Conservation (phyloP, 2,329 filamentous ascomycete species). For the Aspergillus neoniger region DNA sequence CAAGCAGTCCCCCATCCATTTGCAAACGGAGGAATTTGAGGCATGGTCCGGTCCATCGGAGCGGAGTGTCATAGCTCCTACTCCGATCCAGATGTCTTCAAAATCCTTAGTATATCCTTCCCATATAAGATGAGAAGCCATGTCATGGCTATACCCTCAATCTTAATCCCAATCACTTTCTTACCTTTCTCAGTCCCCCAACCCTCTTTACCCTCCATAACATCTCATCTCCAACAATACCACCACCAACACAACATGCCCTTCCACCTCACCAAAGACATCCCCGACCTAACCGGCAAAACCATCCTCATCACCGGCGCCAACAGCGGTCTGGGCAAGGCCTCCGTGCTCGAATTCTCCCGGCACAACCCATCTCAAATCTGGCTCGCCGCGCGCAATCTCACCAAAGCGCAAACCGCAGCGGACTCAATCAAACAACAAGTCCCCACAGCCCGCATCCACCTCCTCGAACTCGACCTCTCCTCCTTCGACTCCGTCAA, state of each 20-base stretch:
- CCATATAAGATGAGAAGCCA: too few species aligned
- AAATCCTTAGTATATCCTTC: too few species aligned
- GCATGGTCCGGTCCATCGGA: too few species aligned
- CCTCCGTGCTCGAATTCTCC: constrained; percentile 47
- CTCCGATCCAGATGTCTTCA: too few species aligned
- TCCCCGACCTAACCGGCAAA: constrained; percentile 36
- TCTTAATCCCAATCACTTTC: too few species aligned
- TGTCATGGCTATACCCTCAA: too few species aligned
- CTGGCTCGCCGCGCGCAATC: constrained; percentile 50
- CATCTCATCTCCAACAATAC: too few species aligned
- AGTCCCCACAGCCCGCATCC: background rate
- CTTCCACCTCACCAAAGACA: constrained; percentile 40
- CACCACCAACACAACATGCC: background rate
- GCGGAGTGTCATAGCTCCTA: too few species aligned
- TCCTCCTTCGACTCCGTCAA: constrained; percentile 46
- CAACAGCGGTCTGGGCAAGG: constrained; percentile 51
- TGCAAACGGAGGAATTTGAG: too few species aligned
- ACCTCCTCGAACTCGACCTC: constrained; percentile 37
- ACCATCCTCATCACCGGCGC: constrained; percentile 35
- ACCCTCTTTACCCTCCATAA: background rate
- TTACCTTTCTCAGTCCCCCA: too few species aligned
- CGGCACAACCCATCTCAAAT: constrained; percentile 48
- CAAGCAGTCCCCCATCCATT: too few species aligned
- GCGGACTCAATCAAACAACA: background rate
- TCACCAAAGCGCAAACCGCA: constrained; percentile 37